Evolutionary conservation across 192 early-diverging fungal species (phyloP).

Genomic region (Pilobolus umbonatus): DNA sequence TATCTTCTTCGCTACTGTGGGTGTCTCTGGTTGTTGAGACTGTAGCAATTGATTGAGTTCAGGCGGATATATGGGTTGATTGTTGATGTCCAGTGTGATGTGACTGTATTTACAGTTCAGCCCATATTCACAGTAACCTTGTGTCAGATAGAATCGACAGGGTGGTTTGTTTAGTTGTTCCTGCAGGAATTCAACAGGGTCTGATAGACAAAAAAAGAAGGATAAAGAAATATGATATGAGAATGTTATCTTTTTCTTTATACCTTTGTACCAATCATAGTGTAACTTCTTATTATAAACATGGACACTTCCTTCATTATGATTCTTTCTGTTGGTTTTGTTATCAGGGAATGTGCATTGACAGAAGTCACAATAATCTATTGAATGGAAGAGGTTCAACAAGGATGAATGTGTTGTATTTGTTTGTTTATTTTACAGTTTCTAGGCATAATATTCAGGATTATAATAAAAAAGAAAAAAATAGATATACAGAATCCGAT

Average conservation of each 20-base stretch:
- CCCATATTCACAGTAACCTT: conserved; percentile 34
- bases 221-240: not conserved
- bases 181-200: conserved; percentile 28
- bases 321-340: conserved; percentile 31
- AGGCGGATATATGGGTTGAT: conserved; percentile 19
- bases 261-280: conserved; percentile 39
- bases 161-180: conserved; percentile 35
- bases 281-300: conserved; percentile 26
- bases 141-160: conserved; percentile 26
- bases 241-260: not conserved
- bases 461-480: conserved; percentile 14
- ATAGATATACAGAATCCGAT: too few species aligned
- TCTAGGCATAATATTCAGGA: conserved; percentile 15
- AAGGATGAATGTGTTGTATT: conserved; percentile 1
- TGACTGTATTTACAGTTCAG: conserved; percentile 36
- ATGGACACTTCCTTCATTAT: conserved; percentile 32
- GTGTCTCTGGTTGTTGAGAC: not conserved
- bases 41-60: conserved; percentile 17
- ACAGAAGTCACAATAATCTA: conserved; percentile 42
- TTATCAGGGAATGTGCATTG: conserved; percentile 42
- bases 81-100: conserved; percentile 14
- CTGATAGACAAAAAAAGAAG: conserved; percentile 10
- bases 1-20: not conserved
- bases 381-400: not conserved
- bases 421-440: conserved; percentile 13